Evolutionary conservation across 2,329 filamentous ascomycete species (phyloP).

Genomic region (Colletotrichum aenigma): DNA sequence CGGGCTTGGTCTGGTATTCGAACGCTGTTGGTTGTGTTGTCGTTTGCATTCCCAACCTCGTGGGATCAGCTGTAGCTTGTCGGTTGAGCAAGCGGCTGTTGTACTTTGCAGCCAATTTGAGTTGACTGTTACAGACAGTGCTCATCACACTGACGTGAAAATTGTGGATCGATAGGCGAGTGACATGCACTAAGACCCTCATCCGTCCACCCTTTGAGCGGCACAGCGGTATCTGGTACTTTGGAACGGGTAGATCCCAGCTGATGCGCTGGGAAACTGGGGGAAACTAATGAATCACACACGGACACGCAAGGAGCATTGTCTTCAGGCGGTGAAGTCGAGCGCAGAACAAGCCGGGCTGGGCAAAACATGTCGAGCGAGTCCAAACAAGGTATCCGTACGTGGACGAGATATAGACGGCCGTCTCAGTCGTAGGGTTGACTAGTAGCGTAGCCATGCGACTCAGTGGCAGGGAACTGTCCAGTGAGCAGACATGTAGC

Average conservation of each 20-base stretch:
- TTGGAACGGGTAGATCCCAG: constrained; percentile 4
- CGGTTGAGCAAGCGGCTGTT: neutral
- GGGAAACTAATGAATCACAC: constrained; percentile 8
- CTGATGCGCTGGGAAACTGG: constrained; percentile 2
- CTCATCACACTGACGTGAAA: constrained; percentile 13
- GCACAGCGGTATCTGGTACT: constrained; percentile 2
- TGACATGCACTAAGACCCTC: constrained; percentile 10
- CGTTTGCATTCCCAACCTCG: neutral
- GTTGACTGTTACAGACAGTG: neutral
- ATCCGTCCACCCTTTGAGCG: neutral
- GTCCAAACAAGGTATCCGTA: neutral
- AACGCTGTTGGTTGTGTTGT: neutral
- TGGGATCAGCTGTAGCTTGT: neutral
- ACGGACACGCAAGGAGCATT: constrained; percentile 12
- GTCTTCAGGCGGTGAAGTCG: constrained; percentile 12
- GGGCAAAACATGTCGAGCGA: neutral
- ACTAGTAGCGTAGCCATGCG: neutral
- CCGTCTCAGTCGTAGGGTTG: neutral
- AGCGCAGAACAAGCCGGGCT: neutral
- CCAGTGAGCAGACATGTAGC: neutral
- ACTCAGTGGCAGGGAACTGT: neutral
- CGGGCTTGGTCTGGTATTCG: neutral
- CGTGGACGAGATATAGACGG: neutral
- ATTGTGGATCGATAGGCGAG: constrained; percentile 6
- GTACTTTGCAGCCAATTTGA: neutral